Evolutionary conservation across 169 alveolate genomes (phyloP), one percentile per base, ranked within the genome.

Genomic region (Miamiensis avidus): DNA sequence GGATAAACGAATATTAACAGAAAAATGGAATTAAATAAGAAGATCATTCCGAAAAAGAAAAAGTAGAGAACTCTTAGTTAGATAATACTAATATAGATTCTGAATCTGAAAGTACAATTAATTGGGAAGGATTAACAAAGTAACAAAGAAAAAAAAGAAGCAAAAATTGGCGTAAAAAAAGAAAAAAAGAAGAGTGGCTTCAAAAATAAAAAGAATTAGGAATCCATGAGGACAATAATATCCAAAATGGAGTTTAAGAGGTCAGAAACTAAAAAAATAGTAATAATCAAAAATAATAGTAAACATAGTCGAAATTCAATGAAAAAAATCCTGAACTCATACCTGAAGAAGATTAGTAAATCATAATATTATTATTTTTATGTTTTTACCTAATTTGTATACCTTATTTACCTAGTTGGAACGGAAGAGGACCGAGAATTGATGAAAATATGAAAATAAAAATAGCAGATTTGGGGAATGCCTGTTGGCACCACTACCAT

Each of bases 381-480:
- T n/a, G n/a, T n/a, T n/a, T n/a, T n/a, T n/a, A n/a, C n/a, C n/a
- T n/a, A n/a, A n/a, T n/a, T n/a, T n/a, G n/a, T n/a, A n/a, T n/a
- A n/a, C n/a, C n/a, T n/a, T 31, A 34, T 34, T n/a, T 72, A 77
- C 75, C 74, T 49, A 85, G 83, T 76, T 77, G 30, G 86, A 69
- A 87, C 76, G 90, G 85, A 69, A 85, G 95, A 83, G 95, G 95
- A 11, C 93, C 91, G 29, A 92, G 90, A 84, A 79, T 90, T 0
- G 91, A 92, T 49, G 88, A 89, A 65, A 88, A 90, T 31, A 86
- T 95, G 26, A 87, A 89, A 69, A 87, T 95, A 0, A 97, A 97
- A 92, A 98, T 99, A 16, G 98, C 99, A 82, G 99, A 99, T 94
- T 94, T 99, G 87, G 99, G 99, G 0, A 99, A 99, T 90, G 99